Evolutionary conservation across 2,329 filamentous ascomycete genomes (phyloP).

Genomic region (Dactylellina drechsleri): DNA sequence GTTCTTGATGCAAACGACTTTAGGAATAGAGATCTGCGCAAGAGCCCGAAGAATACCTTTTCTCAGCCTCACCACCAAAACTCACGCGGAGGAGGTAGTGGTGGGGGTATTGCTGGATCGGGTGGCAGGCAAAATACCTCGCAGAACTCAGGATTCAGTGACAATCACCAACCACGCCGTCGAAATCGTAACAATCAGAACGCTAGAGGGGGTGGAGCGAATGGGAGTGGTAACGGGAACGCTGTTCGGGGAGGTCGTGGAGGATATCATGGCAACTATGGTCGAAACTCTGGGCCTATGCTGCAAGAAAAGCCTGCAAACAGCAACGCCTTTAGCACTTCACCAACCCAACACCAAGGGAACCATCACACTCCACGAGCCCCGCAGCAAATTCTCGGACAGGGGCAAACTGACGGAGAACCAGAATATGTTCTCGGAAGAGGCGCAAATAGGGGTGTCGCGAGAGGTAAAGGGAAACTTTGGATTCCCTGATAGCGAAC

Average conservation of each 20-base stretch:
- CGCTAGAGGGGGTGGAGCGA: slow-evolving; percentile 22
- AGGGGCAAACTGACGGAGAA: slow-evolving; percentile 43
- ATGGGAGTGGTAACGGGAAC: slow-evolving; percentile 6
- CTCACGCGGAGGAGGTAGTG: slow-evolving; percentile 19
- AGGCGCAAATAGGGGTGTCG: slow-evolving; percentile 58
- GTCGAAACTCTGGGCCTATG: slow-evolving; percentile 11
- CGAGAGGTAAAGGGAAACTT: slow-evolving; percentile 59
- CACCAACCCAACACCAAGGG: slow-evolving; percentile 40
- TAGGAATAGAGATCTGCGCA: slow-evolving; percentile 39
- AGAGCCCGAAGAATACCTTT: slow-evolving; percentile 31
- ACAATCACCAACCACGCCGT: slow-evolving; percentile 38
- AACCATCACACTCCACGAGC: slow-evolving; percentile 8
- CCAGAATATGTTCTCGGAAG: slow-evolving; percentile 58
- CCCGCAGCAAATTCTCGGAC: slow-evolving; percentile 31
- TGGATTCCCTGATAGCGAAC: slow-evolving; percentile 57
- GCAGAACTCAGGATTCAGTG: slow-evolving; percentile 19
- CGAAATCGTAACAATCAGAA: slow-evolving; percentile 52
- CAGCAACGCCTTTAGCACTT: slow-evolving; percentile 31
- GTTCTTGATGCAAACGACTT: slow-evolving; percentile 50
- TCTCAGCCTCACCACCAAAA: slow-evolving; percentile 31
- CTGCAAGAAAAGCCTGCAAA: slow-evolving; percentile 27
- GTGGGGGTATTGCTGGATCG: background rate
- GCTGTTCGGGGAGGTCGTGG: slow-evolving; percentile 31
- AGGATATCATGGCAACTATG: slow-evolving; percentile 29
- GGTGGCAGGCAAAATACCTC: slow-evolving; percentile 24